A percentile compares a stretch with the other conserved stretches of the same genome.
phyloP scores from a whole-genome alignment of 2,329 filamentous ascomycete species.

The Passalora sequoiae region DNA sequence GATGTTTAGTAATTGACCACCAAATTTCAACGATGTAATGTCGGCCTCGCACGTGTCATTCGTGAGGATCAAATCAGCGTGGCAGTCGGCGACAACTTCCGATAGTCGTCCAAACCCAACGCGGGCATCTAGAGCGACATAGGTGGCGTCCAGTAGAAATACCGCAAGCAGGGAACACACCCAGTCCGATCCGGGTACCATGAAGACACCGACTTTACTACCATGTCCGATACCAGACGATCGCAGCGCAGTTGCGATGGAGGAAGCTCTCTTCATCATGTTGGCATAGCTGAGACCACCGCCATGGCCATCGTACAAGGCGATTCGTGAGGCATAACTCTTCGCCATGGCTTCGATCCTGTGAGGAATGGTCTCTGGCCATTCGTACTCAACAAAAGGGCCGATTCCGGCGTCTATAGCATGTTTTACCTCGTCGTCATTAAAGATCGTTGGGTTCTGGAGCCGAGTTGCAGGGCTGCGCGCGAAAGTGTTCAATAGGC shows the following conservation, averaged over 20 bases:
- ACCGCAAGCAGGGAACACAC: slow-evolving; percentile 7
- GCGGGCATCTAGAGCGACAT: background rate
- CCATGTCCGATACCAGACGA: background rate
- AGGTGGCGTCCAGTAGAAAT: background rate
- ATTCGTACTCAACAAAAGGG: background rate
- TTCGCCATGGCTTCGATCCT: slow-evolving; percentile 2
- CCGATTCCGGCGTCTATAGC: no score
- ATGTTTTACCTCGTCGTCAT: no score
- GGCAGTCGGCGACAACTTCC: no score
- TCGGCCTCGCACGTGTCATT: background rate
- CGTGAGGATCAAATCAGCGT: no score
- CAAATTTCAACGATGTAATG: background rate
- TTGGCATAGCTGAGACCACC: slow-evolving; percentile 1
- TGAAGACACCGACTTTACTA: slow-evolving; percentile 4
- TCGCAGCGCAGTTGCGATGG: slow-evolving; percentile 3
- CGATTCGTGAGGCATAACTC: background rate
- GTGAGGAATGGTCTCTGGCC: slow-evolving; percentile 4
- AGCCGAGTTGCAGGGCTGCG: background rate
- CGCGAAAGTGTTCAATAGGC: background rate
- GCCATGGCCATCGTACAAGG: slow-evolving; percentile 1
- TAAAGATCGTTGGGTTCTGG: background rate
- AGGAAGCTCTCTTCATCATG: background rate
- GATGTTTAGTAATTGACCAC: background rate
- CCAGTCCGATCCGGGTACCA: slow-evolving; percentile 5
- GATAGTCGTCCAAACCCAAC: background rate